Evolutionary conservation across 345 rosid species (phyloP).

Genomic region (Citrus cavaleriei): DNA sequence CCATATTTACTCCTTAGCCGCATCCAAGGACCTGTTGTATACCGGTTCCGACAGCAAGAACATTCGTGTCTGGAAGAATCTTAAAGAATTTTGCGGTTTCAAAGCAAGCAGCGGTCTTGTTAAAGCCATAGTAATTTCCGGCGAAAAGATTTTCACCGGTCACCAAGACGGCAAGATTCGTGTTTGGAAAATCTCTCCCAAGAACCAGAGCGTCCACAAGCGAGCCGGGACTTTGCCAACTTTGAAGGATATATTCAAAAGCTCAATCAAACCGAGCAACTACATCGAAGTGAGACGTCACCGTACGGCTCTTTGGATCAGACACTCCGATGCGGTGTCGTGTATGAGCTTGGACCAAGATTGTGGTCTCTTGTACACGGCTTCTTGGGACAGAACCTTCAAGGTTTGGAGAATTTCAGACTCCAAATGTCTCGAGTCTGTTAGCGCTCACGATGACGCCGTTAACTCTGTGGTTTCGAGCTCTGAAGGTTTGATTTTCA

Average conservation of each 20-base stretch:
- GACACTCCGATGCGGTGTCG: conserved; percentile 84
- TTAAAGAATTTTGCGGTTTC: conserved; percentile 81
- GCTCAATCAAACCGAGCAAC: conserved; percentile 82
- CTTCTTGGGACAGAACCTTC: conserved; percentile 91
- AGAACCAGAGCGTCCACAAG: conserved; percentile 62
- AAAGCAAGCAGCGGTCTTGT: conserved; percentile 94
- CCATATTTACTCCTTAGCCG: conserved; percentile 88
- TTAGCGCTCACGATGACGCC: conserved; percentile 89
- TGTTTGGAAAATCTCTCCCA: conserved; percentile 76
- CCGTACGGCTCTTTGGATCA: conserved; percentile 82
- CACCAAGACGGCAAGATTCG: conserved; percentile 96
- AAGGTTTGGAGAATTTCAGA: conserved; percentile 92
- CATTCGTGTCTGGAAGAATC: conserved; percentile 93
- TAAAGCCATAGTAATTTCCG: conserved; percentile 75
- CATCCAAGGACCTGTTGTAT: conserved; percentile 76
- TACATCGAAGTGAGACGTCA: conserved; percentile 69
- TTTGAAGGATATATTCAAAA: conserved; percentile 76
- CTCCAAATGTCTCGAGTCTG: conserved; percentile 81
- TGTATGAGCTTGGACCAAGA: conserved; percentile 74
- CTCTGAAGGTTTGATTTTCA: conserved; percentile 52
- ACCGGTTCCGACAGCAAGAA: conserved; percentile 97
- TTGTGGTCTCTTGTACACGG: conserved; percentile 66
- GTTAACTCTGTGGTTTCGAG: conserved; percentile 71
- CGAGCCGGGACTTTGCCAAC: conserved; percentile 81
- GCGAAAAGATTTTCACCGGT: conserved; percentile 83